phyloP scores from a whole-genome alignment of 169 alveolate species.

The Plasmodium gonderi region DNA sequence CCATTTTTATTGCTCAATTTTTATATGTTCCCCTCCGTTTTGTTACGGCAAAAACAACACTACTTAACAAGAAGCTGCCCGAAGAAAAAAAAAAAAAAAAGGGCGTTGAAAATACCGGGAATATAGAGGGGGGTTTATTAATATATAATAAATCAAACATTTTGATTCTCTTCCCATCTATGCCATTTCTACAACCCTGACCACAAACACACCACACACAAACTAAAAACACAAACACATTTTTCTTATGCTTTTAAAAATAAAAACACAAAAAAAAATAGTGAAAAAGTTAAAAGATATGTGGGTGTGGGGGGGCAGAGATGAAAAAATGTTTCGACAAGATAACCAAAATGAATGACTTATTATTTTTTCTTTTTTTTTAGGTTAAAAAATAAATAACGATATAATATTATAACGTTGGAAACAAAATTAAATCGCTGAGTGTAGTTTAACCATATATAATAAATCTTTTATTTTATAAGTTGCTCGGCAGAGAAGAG shows the following conservation, averaged over 20 bases:
- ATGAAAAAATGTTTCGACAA: not conserved
- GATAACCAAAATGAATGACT: not conserved
- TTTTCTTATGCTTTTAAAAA: not conserved
- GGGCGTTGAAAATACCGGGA: slow-evolving; percentile 76
- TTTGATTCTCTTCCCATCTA: not conserved
- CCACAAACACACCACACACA: not conserved
- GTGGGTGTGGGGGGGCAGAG: too few relatives aligned
- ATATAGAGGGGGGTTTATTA: slow-evolving; percentile 45
- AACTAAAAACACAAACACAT: too few relatives aligned
- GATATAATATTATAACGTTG: slow-evolving; percentile 23
- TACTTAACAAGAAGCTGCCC: slow-evolving; percentile 74
- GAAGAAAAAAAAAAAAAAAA: too few relatives aligned
- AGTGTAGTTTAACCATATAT: slow-evolving; percentile 53
- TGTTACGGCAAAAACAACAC: slow-evolving; percentile 40
- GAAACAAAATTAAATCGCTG: slow-evolving; percentile 51
- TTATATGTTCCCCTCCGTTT: slow-evolving; percentile 56
- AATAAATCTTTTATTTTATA: not conserved
- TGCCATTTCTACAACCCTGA: not conserved
- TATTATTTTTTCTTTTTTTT: not conserved
- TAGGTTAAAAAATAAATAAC: slow-evolving; percentile 68
- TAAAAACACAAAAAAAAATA: not conserved
- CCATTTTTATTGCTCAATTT: not conserved
- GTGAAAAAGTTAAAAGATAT: not conserved
- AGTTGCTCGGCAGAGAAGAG: not conserved
- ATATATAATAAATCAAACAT: slow-evolving; percentile 20